A percentile compares a stretch with the other conserved stretches of the same genome.
phyloP scores from a whole-genome alignment of 371 early-diverging fungal genomes.

The Mortierella polycephala region DNA sequence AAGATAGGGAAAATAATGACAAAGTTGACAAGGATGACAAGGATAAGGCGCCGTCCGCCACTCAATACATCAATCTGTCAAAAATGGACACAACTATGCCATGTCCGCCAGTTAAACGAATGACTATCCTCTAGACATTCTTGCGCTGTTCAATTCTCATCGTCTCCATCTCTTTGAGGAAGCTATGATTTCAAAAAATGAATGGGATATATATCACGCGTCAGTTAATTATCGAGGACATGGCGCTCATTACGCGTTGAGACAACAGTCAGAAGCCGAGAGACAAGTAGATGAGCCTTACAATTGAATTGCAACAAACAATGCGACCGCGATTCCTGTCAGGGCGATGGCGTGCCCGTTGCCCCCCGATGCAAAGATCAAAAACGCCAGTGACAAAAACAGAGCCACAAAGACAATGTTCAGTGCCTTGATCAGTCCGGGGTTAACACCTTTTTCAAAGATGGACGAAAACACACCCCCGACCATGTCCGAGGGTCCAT shows the following conservation, averaged over 20 bases:
- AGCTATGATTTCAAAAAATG: constrained; percentile 17
- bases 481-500: constrained; percentile 42
- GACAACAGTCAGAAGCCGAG: background rate
- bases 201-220: background rate
- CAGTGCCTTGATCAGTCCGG: constrained; percentile 48
- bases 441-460: constrained; percentile 53
- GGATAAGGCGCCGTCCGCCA: no score
- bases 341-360: constrained; percentile 47
- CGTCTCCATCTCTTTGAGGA: constrained; percentile 50
- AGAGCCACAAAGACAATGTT: constrained; percentile 39
- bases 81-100: background rate
- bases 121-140: constrained; percentile 15
- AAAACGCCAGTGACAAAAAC: constrained; percentile 39
- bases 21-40: no score
- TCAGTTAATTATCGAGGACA: background rate
- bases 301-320: constrained; percentile 46
- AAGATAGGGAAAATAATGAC: no score
- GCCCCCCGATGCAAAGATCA: constrained; percentile 44
- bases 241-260: background rate
- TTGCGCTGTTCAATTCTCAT: constrained; percentile 45
- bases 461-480: constrained; percentile 44
- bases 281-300: constrained; percentile 3
- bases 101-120: background rate
- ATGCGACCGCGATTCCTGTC: constrained; percentile 45
- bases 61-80: background rate